Evolutionary conservation across 2,329 filamentous ascomycete species (phyloP).

Genomic region (Lecanosticta acicola): DNA sequence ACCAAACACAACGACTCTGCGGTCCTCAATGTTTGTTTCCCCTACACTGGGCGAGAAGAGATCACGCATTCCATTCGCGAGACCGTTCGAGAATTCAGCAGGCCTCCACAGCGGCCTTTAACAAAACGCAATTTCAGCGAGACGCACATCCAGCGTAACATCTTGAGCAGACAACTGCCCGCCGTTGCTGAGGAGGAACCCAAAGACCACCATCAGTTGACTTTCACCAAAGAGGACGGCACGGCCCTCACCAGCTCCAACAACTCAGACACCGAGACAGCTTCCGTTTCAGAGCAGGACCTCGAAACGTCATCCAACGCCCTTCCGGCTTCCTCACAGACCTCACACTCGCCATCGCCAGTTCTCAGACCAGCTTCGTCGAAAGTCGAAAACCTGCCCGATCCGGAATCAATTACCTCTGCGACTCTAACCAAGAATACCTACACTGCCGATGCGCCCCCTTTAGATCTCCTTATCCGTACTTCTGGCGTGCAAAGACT

Average conservation of each 20-base stretch:
- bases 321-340: slow-evolving; percentile 35
- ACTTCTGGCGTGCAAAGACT: slow-evolving; percentile 89
- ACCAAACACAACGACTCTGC: slow-evolving; percentile 77
- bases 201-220: not conserved
- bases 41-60: slow-evolving; percentile 92
- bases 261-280: slow-evolving; percentile 20
- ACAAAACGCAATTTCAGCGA: slow-evolving; percentile 72
- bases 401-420: slow-evolving; percentile 80
- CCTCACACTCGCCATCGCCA: slow-evolving; percentile 36
- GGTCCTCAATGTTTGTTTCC: slow-evolving; percentile 91
- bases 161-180: slow-evolving; percentile 50
- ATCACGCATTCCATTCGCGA: slow-evolving; percentile 84
- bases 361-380: slow-evolving; percentile 34
- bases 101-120: slow-evolving; percentile 44
- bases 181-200: slow-evolving; percentile 36
- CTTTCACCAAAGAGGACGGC: slow-evolving; percentile 8
- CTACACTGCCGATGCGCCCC: slow-evolving; percentile 79
- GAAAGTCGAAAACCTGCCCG: slow-evolving; percentile 42
- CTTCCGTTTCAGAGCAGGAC: slow-evolving; percentile 25
- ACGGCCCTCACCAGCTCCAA: no score
- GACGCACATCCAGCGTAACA: slow-evolving; percentile 78
- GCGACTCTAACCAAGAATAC: slow-evolving; percentile 79
- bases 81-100: slow-evolving; percentile 81
- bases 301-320: slow-evolving; percentile 28
- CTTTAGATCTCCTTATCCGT: slow-evolving; percentile 81